Conservation (phyloP, 306 rosid genomes). For the Quercus suber region DNA sequence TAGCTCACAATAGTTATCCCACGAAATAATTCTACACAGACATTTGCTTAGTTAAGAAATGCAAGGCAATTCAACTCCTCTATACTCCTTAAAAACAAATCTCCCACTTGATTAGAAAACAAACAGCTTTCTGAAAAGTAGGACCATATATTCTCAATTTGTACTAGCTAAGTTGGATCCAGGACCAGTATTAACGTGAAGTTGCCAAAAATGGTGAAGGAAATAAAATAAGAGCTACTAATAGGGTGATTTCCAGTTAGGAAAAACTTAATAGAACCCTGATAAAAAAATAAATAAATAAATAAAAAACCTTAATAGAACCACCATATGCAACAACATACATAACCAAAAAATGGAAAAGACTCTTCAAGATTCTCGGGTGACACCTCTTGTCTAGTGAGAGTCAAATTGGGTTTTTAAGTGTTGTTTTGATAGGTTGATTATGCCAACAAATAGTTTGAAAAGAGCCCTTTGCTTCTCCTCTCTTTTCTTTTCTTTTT, state of each 20-base stretch:
- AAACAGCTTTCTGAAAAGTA: neutral
- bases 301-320: neutral
- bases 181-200: neutral
- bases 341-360: too few relatives aligned
- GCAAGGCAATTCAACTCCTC: neutral
- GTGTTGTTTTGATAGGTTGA: too few relatives aligned
- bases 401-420: too few relatives aligned
- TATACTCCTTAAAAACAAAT: neutral
- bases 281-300: too few relatives aligned
- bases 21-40: neutral
- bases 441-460: too few relatives aligned
- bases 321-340: neutral
- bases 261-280: neutral
- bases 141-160: neutral
- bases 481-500: too few relatives aligned
- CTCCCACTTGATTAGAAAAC: neutral
- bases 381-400: too few relatives aligned
- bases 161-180: neutral
- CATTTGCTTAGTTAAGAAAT: neutral
- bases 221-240: neutral
- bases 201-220: neutral
- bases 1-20: neutral
- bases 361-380: neutral
- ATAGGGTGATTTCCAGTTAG: neutral
- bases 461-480: too few relatives aligned